Percentiles rank a stretch among this genome's conserved stretches.
These are phyloP conservation scores for Alternaria gaisen DNA, from an alignment of 2,329 filamentous ascomycete species.

Conservation along the genomic window DNA sequence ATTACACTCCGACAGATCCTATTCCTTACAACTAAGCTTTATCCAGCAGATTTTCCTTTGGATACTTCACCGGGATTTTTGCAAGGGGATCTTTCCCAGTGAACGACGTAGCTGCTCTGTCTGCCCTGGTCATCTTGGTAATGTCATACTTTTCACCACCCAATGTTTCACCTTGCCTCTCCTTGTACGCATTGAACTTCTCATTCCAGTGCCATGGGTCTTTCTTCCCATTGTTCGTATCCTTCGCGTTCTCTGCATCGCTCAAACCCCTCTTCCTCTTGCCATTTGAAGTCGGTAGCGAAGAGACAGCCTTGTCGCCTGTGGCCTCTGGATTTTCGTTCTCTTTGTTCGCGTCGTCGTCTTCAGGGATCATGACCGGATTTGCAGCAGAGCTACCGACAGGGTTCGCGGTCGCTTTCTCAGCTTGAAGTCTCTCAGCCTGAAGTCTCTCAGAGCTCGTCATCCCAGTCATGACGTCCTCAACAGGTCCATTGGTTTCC, in stretches of 20 bases:
- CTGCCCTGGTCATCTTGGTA: slow-evolving; percentile 26
- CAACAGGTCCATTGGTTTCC: background rate
- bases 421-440: background rate
- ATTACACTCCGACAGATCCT: background rate
- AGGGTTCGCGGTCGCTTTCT: background rate
- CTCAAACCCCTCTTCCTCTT: slow-evolving; percentile 10
- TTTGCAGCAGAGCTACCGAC: background rate
- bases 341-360: slow-evolving; percentile 18
- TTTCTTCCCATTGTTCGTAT: background rate
- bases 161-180: background rate
- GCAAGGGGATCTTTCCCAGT: slow-evolving; percentile 26
- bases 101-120: slow-evolving; percentile 19
- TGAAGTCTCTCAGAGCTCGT: background rate
- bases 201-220: slow-evolving; percentile 28
- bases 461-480: background rate
- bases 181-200: slow-evolving; percentile 20
- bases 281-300: background rate
- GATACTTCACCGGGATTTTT: slow-evolving; percentile 10
- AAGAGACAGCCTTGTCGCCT: slow-evolving; percentile 1
- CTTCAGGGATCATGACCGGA: background rate
- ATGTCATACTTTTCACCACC: slow-evolving; percentile 31
- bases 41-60: slow-evolving; percentile 19
- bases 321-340: background rate
- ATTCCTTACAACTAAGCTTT: background rate
- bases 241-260: background rate